Conservation (phyloP, 2,329 filamentous ascomycete species). For the Celoporthe dispersa region DNA sequence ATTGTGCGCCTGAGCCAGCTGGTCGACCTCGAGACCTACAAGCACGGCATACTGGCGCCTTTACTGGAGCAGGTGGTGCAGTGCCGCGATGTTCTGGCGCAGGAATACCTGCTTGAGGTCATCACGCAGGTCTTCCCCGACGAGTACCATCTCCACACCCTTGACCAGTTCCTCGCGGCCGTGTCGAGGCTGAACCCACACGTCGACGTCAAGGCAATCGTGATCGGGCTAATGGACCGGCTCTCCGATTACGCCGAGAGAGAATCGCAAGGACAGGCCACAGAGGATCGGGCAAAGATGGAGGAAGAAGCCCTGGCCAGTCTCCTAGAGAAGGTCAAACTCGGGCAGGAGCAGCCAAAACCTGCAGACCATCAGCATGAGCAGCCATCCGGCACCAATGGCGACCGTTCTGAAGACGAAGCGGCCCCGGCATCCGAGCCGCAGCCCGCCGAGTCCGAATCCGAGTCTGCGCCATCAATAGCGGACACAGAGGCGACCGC, state of each 20-base stretch:
- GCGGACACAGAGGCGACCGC: conserved; percentile 54
- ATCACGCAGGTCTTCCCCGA: conserved; percentile 99
- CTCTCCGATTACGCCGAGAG: conserved; percentile 93
- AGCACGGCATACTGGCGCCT: conserved; percentile 84
- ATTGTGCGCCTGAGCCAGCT: conserved; percentile 93
- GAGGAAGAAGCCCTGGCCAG: conserved; percentile 84
- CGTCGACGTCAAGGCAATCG: conserved; percentile 96
- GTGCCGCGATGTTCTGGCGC: conserved; percentile 93
- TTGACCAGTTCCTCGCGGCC: conserved; percentile 92
- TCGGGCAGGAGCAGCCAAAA: conserved; percentile 60
- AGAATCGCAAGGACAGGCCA: conserved; percentile 73
- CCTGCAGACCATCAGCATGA: conserved; percentile 37
- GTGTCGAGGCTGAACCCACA: conserved; percentile 93
- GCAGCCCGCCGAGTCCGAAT: conserved; percentile 39
- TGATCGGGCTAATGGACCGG: conserved; percentile 97
- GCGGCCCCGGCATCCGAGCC: conserved; percentile 40
- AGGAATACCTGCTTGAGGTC: conserved; percentile 96
- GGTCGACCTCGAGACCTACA: conserved; percentile 94
- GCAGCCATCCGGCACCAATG: conserved; percentile 41
- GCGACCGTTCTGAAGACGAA: conserved; percentile 40
- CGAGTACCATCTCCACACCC: conserved; percentile 95
- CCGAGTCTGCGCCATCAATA: conserved; percentile 42
- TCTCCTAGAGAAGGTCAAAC: conserved; percentile 76
- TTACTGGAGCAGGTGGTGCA: conserved; percentile 96
- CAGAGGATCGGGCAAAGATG: conserved; percentile 72